Conservation (phyloP, 106 monocot species). For the Chionographis japonica region DNA sequence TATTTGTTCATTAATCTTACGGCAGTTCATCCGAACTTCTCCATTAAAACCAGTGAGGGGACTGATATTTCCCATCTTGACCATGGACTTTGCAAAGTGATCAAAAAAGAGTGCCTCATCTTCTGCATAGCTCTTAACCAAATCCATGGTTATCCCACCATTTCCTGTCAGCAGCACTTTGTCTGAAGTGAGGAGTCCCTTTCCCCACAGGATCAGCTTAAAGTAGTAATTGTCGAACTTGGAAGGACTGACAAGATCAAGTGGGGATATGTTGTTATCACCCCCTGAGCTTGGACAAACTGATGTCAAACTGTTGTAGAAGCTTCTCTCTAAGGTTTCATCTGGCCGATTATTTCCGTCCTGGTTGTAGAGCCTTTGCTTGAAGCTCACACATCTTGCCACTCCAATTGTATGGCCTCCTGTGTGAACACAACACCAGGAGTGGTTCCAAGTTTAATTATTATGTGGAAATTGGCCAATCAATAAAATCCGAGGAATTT, state of each 20-base stretch:
- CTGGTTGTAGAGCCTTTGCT: constrained; percentile 28
- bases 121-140: not conserved
- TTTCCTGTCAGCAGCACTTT: too few relatives aligned
- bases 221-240: constrained; percentile 20
- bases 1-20: not conserved
- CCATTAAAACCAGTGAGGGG: not conserved
- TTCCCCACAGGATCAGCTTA: constrained; percentile 10
- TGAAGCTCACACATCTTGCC: constrained; percentile 24
- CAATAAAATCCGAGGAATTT: not conserved
- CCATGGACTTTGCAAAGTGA: too few relatives aligned
- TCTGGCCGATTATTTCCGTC: constrained; percentile 12
- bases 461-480: not conserved
- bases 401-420: constrained; percentile 26
- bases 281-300: constrained; percentile 21
- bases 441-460: not conserved
- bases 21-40: constrained; percentile 3
- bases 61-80: too few relatives aligned
- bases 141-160: too few relatives aligned
- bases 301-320: constrained; percentile 15
- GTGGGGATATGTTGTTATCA: constrained; percentile 26
- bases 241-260: constrained; percentile 5
- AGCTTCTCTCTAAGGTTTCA: constrained; percentile 15
- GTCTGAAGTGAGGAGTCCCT: not conserved
- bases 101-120: too few relatives aligned
- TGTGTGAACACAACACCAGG: not conserved